Evolutionary conservation across 1,139 yeast species (phyloP), one percentile per base, ranked within the genome.

Genomic region (Kluyveromyces sp.): DNA sequence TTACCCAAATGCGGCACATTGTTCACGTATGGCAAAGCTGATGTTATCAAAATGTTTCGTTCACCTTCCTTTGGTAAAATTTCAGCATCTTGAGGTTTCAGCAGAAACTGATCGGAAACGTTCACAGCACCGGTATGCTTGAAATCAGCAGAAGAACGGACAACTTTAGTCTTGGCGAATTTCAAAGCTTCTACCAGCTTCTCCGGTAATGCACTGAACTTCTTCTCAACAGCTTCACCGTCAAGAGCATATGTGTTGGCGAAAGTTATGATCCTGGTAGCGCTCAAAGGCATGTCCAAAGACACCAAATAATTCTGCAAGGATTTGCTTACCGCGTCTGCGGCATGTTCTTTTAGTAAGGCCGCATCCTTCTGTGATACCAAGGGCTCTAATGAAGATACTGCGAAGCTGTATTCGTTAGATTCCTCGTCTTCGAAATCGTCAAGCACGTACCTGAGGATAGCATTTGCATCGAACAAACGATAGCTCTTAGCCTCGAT

Each of bases 1-100:
- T 92, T 92, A 60, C 99, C 99, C 65, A 92, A 75, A 67, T 92
- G 99, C 40, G 99, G 99, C 45, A 92, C 98, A 60, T 92, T 92
- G 69, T 92, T 92, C 46, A 92, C 98, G 58, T 92, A 92, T 12
- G 99, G 99, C 58, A 92, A 76, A 29, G 99, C 97, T 19, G 97
- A 89, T 1, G 98, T 89, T 60, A 92, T 80, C 54, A 92, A 72
- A 46, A 92, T 77, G 65, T 92, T 92, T 60, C 84, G 75, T 66
- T 84, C 84, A 43, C 75, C 76, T 16, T 74, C 69, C 53, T 77
- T 77, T 46, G 96, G 96, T 46, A 73, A 58, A 46, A 77, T 68
- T 45, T 65, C 63, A 12, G 41, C 44, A 20, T 44, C 57, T 19
- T 42, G 49, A 25, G 67, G 51, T 47, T 66, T 66, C 15, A 73